These are phyloP conservation scores for Rhizophora apiculata DNA, from an alignment of 345 rosid genomes.

Conservation along the genomic window DNA sequence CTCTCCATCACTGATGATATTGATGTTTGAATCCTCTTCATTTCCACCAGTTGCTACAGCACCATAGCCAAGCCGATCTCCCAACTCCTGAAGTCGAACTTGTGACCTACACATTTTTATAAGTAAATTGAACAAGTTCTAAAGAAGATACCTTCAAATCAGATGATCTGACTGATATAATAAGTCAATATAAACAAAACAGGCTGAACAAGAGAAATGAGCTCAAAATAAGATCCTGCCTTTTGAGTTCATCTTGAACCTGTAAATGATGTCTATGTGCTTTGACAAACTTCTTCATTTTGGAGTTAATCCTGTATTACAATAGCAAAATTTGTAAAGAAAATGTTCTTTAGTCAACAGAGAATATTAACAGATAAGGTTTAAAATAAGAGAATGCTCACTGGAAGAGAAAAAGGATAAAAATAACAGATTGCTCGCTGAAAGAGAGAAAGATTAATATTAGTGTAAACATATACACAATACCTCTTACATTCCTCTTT, in stretches of 20 bases:
- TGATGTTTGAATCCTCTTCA: slow-evolving; percentile 61
- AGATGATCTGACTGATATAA: slow-evolving; percentile 6
- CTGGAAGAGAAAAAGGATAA: no score
- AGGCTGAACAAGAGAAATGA: neutral
- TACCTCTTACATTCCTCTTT: slow-evolving; percentile 78
- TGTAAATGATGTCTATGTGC: slow-evolving; percentile 53
- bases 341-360: slow-evolving; percentile 13
- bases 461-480: neutral
- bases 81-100: slow-evolving; percentile 64
- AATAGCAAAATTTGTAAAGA: slow-evolving; percentile 22
- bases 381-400: no score
- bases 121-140: slow-evolving; percentile 2
- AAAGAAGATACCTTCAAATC: neutral
- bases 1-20: slow-evolving; percentile 65
- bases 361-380: neutral
- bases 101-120: slow-evolving; percentile 55
- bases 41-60: slow-evolving; percentile 40
- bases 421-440: neutral
- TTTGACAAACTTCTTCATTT: slow-evolving; percentile 70
- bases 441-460: slow-evolving; percentile 3
- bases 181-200: neutral
- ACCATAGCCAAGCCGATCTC: slow-evolving; percentile 59
- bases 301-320: slow-evolving; percentile 63
- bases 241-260: slow-evolving; percentile 72
- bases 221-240: slow-evolving; percentile 37